Evolutionary conservation across 768 basidiomycete species (phyloP), one percentile per base, ranked within the genome.

Genomic region (Boletus barrowsii): DNA sequence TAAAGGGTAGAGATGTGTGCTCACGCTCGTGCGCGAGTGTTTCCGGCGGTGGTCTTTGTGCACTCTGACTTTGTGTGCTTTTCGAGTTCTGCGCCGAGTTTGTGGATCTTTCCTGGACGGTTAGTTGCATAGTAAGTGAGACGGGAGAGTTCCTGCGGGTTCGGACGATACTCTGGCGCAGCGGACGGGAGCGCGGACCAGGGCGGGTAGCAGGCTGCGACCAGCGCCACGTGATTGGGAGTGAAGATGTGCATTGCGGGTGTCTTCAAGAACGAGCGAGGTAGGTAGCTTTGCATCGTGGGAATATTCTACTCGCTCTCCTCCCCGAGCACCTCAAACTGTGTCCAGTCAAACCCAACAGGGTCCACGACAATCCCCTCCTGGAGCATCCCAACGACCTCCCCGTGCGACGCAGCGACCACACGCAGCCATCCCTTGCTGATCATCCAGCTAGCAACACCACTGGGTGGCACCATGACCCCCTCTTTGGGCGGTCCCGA

Each of bases 111-210:
- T 29, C 85, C 83, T 4, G 90, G 88, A 61, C 81, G 80, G 67
- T 93, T 93, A 1, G 90, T 83, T 14, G 88, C 90, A 74, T 90
- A 92, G 69, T 93, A 93, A 4, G 89, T 90, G 47, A 93, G 77
- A 17, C 87, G 81, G 47, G 91, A 93, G 15, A 93, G 78, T 63
- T 93, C 91, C 68, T 93, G 91, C 0, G 87, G 78, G 61, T 92
- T 93, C 13, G 91, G 90, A 13, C 80, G 80, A 69, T 84, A 91
- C 53, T 87, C 83, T 47, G 92, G 87, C 35, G 83, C 89, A 20
- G 90, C 79, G 17, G 87, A 83, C 49, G 86, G 74, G 33, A 95
- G 79, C 6, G 84, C 77, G 49, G 91, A 85, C 41, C 84, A 75
- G 9, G 90, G 82, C 15, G 93, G 93, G 68, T 95, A 96, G 70